Base-by-base conservation (phyloP, 257 asterid species). In the Solanum acaule region DNA sequence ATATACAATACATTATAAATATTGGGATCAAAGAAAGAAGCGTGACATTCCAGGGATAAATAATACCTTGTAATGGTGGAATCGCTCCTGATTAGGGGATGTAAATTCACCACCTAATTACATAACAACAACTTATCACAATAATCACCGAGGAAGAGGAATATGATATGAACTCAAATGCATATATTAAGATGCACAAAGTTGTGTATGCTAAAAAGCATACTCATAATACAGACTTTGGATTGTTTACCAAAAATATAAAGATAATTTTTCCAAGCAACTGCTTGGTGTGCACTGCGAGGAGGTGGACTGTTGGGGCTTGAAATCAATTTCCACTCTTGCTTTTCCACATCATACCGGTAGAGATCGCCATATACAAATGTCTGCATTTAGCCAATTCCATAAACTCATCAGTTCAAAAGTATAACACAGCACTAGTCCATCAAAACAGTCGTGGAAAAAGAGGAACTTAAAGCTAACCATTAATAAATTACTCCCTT, bases 261-360 rank as follows among this genome's bases (percentile, higher is more conserved):
- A 33, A 97, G 94, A 94, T 92, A 95, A 90, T 95, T 97, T 93
- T 97, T 97, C 99, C 99, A 97, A 76, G 96, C 95, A 92, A 96
- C 97, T 6, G 98, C 92, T 92, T 97, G 99, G 91, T 97, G 99
- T 88, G 99, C 98, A 91, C 99, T 95, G 52, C 99, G 94, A 88
- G 99, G 99, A 31, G 99, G 99, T 4, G 99, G 99, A 87, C 99
- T 94, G 67, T 95, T 96, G 84, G 99, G 99, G 90, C 99, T 96
- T 16, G 99, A 94, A 63, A 97, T 92, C 92, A 92, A 91, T 89
- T 93, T 97, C 99, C 99, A 97, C 88, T 96, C 98, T 89, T 93
- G 95, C 93, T 96, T 97, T 73, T 97, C 99, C 84, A 96, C 96
- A 25, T 97, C 99, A 90, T 90, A 95, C 73, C 98, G 96, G 83